Evolutionary conservation across 1,284 basidiomycete species (phyloP), one percentile per base, ranked within the genome.

Genomic region (Neotropicomus parvogracilis): DNA sequence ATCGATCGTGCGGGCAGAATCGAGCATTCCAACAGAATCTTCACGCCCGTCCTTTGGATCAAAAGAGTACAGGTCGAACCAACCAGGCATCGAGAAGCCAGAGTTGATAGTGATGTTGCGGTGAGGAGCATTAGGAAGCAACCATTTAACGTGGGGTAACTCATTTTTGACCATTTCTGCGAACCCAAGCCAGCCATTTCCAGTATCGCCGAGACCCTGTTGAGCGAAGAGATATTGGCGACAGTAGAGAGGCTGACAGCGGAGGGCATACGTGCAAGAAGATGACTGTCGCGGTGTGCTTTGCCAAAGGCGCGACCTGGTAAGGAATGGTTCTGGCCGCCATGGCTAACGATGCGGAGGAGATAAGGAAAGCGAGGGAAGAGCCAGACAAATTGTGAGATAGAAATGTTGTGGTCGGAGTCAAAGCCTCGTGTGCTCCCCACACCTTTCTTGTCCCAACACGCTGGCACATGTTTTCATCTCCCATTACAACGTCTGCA

Each of bases 271-370:
- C 44, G 26, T 45, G 44, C 13, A 45, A 6, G 29, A 45, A 45
- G 43, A 45, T 45, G 43, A 45, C 43, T 13, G 43, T 45, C 6
- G 43, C 43, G 9, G 43, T 45, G 35, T 45, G 43, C 14, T 45
- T 45, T 14, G 28, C 20, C 17, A 28, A 9, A 3, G 39, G 38
- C 27, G 17, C 26, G 11, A 40, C 17, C 14, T 37, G 21, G 21
- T 26, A 37, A 8, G 36, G 36, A 24, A 20, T 12, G n/a, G n/a
- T n/a, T 24, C 24, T 24, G 13, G 20, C 13, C 20, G 35, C 14
- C 35, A 36, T 36, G 20, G 14, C 14, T 6, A 24, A 24, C 24
- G 24, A 24, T 24, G 24, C 24, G 24, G 8, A 8, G 24, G 24
- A 8, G 8, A 24, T 24, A 24, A 24, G 24, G 5, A 24, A 24